Base-by-base conservation (phyloP, 2,329 filamentous ascomycete genomes). In the Nannizzia gypsea region DNA sequence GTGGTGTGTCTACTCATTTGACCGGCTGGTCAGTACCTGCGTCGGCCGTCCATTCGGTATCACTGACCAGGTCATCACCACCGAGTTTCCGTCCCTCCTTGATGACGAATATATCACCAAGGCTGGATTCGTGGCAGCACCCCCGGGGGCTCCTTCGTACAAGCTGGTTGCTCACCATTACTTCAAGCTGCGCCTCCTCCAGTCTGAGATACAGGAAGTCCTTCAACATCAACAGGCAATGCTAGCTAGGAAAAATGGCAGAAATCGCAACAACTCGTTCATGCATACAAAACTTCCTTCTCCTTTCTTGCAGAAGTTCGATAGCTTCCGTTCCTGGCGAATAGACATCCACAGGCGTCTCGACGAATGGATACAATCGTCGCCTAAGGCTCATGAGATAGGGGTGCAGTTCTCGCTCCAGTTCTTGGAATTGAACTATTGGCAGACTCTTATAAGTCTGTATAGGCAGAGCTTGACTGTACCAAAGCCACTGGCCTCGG, bases 1-100 rank as follows among this genome's bases (percentile, higher is more conserved):
- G 90, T 97, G 93, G 92, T 96, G 90, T 74, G 91, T 91, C 1
- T 97, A 97, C 73, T 92, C 89, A 3, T 84, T 97, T 59, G 92
- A 97, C 73, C 83, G 92, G n/a, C 83, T 97, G 3, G 92, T 97
- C 57, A 93, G 90, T 68, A 91, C 90, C 22, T 96, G 91, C 66
- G 92, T 97, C 26, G 92, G 92, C 40, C 81, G 92, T 59, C 93
- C 92, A 5, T 95, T 96, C 68, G 91, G 92, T 31, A 90, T 97
- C 64, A 91, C 88, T n/a, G 93, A 97, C 74, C 89, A 95, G 70
- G 89, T 95, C 64, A 89, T 97, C 67, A 97, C 92, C 13, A 96
- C 92, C 0, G 90, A 96, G 68, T 95, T 96, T 65, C 92, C 92
- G 1, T 96, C 90, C 2, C 74, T 91, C 59, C 78, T 96, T 42